Conservation (phyloP, 1,284 basidiomycete species). For the Cutaneotrichosporon cavernicola region DNA sequence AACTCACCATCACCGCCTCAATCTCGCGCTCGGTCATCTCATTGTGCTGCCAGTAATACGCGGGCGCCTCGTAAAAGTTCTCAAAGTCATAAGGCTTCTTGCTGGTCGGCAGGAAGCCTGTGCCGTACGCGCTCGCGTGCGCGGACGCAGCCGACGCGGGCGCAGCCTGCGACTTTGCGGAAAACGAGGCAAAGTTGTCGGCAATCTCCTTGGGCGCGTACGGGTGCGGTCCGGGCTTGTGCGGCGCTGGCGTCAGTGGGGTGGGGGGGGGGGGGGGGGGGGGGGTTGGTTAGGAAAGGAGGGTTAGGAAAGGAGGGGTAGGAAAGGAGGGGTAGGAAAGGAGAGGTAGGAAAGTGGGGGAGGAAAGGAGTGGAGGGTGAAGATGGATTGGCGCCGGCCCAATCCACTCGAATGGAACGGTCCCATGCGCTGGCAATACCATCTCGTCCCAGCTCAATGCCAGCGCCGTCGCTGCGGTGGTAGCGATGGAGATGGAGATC, state of each 20-base stretch:
- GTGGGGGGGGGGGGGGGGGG: background rate
- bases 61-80: conserved; percentile 78
- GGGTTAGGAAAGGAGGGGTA: background rate
- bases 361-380: background rate
- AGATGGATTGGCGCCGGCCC: background rate
- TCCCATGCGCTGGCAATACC: too few relatives aligned
- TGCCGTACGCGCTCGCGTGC: conserved; percentile 31
- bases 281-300: background rate
- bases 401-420: too few relatives aligned
- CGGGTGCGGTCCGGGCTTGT: conserved; percentile 69
- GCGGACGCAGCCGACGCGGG: conserved; percentile 18
- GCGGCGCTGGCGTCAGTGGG: conserved; percentile 56
- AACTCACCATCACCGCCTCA: conserved; percentile 71
- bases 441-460: too few relatives aligned
- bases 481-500: too few relatives aligned
- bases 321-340: background rate
- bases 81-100: conserved; percentile 56
- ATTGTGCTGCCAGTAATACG: conserved; percentile 65
- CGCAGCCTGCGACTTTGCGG: conserved; percentile 55
- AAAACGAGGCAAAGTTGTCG: conserved; percentile 62
- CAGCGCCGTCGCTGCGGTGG: too few relatives aligned
- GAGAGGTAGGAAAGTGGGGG: too few relatives aligned
- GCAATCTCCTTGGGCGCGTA: conserved; percentile 69
- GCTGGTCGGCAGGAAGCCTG: conserved; percentile 25
- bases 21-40: conserved; percentile 69